Evolutionary conservation across 73 alveolate species (phyloP).

Genomic region (Paramecium tetraurelia): DNA sequence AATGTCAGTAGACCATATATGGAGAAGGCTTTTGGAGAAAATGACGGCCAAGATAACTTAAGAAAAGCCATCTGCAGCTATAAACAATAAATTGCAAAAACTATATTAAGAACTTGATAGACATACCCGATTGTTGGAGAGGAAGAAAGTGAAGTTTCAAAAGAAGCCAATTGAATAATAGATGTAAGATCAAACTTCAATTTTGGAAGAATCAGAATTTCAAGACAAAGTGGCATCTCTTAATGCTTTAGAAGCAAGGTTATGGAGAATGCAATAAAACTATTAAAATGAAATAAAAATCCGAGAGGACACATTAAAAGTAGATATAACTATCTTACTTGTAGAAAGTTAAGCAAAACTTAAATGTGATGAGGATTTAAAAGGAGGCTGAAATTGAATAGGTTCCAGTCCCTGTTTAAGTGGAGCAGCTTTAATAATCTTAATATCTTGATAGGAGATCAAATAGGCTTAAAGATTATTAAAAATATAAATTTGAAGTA

Average conservation of each 20-base stretch:
- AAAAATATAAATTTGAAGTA: constrained; percentile 25
- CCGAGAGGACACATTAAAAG: not conserved
- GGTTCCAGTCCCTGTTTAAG: not conserved
- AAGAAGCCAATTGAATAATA: not conserved
- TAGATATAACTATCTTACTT: not conserved
- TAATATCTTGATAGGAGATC: not conserved
- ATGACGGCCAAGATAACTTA: not conserved
- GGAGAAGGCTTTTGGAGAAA: not conserved
- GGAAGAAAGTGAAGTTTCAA: not conserved
- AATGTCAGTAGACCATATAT: constrained; percentile 20
- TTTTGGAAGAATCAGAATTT: not conserved
- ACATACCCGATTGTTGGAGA: not conserved
- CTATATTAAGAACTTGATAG: not conserved
- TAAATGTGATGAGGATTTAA: not conserved
- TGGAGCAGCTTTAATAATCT: not conserved
- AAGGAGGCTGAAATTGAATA: not conserved
- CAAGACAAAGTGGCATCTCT: not conserved
- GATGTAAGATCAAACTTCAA: not conserved
- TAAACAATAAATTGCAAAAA: not conserved
- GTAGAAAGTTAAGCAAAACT: not conserved
- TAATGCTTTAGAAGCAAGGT: not conserved
- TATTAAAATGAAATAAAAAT: not conserved
- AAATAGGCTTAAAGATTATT: constrained; percentile 7
- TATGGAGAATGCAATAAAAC: not conserved
- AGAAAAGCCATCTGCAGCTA: not conserved